Percentiles rank a stretch among this genome's conserved stretches.
These are phyloP conservation scores for Erigeron canadensis DNA, from an alignment of 129 eudicot species.

Conservation along the genomic window DNA sequence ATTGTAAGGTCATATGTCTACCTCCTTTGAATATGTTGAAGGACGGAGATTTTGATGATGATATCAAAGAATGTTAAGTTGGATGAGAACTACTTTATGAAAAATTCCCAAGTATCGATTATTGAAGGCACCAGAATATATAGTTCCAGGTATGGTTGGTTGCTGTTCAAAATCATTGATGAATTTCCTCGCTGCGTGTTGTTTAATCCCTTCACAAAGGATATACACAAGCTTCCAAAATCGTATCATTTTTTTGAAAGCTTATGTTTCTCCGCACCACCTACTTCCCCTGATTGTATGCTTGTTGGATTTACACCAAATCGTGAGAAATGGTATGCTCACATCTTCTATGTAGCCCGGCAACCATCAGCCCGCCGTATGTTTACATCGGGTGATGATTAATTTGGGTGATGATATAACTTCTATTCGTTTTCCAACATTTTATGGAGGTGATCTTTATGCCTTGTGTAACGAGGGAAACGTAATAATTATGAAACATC, in stretches of 20 bases:
- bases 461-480: neutral
- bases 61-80: too few species aligned
- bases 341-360: too few species aligned
- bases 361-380: neutral
- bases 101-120: neutral
- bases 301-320: neutral
- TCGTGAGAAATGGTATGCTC: too few species aligned
- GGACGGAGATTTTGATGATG: too few species aligned
- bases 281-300: neutral
- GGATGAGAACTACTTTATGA: neutral
- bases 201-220: neutral
- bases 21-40: too few species aligned
- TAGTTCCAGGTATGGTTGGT: constrained; percentile 14
- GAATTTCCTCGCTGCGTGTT: neutral
- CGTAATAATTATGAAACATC: too few species aligned
- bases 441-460: neutral
- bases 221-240: neutral
- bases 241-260: neutral
- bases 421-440: neutral
- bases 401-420: too few species aligned
- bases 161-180: neutral
- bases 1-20: too few species aligned
- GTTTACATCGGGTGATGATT: too few species aligned
- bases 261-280: neutral
- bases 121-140: neutral